phyloP scores from a whole-genome alignment of 1,284 basidiomycete species.

The Amylostereum chailletii region DNA sequence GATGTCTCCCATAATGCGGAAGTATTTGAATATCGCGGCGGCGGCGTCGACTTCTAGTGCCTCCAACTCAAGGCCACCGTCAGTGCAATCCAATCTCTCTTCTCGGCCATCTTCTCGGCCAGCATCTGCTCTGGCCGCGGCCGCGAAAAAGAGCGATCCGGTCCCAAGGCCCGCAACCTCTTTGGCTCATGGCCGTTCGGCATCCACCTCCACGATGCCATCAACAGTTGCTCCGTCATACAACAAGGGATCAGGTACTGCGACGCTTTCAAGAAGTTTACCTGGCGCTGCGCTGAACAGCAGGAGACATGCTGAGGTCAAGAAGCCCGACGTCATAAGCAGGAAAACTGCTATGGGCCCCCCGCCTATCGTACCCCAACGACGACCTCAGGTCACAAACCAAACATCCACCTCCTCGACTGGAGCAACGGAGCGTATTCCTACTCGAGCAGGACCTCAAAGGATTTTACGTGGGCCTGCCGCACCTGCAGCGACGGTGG shows the following conservation, averaged over 20 bases:
- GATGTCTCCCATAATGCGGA: conserved; percentile 67
- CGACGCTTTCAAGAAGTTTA: too few species aligned
- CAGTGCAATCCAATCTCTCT: conserved; percentile 17
- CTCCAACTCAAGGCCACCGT: conserved; percentile 20
- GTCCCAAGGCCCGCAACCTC: conserved; percentile 10
- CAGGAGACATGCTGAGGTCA: too few species aligned
- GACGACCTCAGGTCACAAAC: conserved; percentile 5
- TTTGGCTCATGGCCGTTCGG: conserved; percentile 6
- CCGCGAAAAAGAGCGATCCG: conserved; percentile 2
- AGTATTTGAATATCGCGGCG: conserved; percentile 62
- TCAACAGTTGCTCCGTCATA: conserved; percentile 2
- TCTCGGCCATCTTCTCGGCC: conserved; percentile 8
- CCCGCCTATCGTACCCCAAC: conserved; percentile 15
- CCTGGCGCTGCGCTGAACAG: too few species aligned
- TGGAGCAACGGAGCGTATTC: too few species aligned
- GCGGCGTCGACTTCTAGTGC: conserved; percentile 12
- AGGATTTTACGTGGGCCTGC: too few species aligned
- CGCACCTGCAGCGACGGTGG: too few species aligned
- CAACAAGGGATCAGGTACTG: too few species aligned
- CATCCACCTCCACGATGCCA: conserved; percentile 8
- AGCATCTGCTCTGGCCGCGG: conserved; percentile 6
- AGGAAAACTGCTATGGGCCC: conserved; percentile 16
- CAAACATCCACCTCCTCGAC: conserved; percentile 8
- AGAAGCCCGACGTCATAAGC: not conserved
- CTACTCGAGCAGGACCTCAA: too few species aligned